Percentiles rank a stretch among this genome's conserved stretches.
These are phyloP conservation scores for Pseudoperonospora humuli DNA, from an alignment of 352 stramenopile genomes.

Conservation along the genomic window DNA sequence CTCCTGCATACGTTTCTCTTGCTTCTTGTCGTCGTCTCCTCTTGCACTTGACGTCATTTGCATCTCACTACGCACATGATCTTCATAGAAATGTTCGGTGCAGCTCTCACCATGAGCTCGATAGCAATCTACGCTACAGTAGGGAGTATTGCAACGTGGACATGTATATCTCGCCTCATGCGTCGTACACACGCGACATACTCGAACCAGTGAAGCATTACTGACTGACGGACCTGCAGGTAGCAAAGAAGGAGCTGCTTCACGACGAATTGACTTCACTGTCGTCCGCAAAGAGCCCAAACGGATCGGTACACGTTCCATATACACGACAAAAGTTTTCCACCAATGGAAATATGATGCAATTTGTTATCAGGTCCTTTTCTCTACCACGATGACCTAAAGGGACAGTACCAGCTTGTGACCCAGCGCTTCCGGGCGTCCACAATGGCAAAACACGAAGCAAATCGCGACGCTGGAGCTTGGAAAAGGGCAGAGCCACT, in stretches of 20 bases:
- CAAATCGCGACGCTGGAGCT: too few relatives aligned
- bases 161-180: constrained; percentile 70
- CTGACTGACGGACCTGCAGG: constrained; percentile 4
- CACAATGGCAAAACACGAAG: too few relatives aligned
- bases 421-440: too few relatives aligned
- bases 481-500: too few relatives aligned
- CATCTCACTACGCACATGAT: constrained; percentile 53
- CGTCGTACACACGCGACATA: constrained; percentile 62
- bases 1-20: constrained; percentile 32
- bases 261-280: constrained; percentile 23
- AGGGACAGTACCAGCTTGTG: constrained; percentile 46
- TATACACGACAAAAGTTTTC: constrained; percentile 13
- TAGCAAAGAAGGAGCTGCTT: not conserved
- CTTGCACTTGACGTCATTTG: constrained; percentile 24
- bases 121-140: constrained; percentile 78
- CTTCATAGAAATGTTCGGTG: constrained; percentile 76
- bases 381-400: constrained; percentile 34
- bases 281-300: constrained; percentile 42
- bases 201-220: constrained; percentile 31
- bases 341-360: too few relatives aligned
- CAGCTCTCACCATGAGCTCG: constrained; percentile 55
- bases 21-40: constrained; percentile 17
- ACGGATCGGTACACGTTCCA: constrained; percentile 57
- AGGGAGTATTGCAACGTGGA: constrained; percentile 70
- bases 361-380: constrained; percentile 4